Conservation (phyloP, 2,329 filamentous ascomycete genomes). For the Ophiostoma piceae region DNA sequence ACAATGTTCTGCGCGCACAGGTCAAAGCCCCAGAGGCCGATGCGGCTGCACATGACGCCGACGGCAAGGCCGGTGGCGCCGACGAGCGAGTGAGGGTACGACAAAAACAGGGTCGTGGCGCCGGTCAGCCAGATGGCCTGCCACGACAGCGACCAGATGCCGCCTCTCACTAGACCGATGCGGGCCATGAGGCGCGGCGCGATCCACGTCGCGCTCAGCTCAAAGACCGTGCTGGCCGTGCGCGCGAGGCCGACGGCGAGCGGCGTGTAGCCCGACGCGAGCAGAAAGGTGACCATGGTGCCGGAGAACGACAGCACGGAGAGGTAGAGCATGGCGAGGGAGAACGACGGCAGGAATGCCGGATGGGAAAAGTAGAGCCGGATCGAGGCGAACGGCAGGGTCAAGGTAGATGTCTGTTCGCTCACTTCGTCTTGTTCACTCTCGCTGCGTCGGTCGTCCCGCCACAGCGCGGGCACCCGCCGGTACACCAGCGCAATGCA, state of each 20-base stretch:
- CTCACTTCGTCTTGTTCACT: not conserved
- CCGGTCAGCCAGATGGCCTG: slow-evolving; percentile 53
- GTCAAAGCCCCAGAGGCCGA: slow-evolving; percentile 60
- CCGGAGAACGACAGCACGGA: slow-evolving; percentile 56
- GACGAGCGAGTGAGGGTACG: slow-evolving; percentile 31
- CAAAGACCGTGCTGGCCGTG: slow-evolving; percentile 48
- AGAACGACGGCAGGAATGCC: slow-evolving; percentile 56
- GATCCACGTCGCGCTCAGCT: slow-evolving; percentile 57
- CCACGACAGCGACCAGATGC: slow-evolving; percentile 66
- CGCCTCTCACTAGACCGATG: slow-evolving; percentile 57
- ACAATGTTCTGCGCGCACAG: slow-evolving; percentile 55
- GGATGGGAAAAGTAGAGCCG: slow-evolving; percentile 48
- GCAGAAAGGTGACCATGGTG: slow-evolving; percentile 61
- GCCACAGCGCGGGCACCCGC: slow-evolving; percentile 26
- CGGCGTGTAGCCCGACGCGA: slow-evolving; percentile 49
- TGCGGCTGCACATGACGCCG: slow-evolving; percentile 50
- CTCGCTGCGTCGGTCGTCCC: not conserved
- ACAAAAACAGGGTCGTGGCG: slow-evolving; percentile 42
- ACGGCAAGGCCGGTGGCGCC: slow-evolving; percentile 46
- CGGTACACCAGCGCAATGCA: slow-evolving; percentile 41
- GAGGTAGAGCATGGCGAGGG: slow-evolving; percentile 55
- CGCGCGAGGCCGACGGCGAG: slow-evolving; percentile 50
- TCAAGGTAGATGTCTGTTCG: slow-evolving; percentile 21
- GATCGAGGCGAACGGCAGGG: slow-evolving; percentile 31
- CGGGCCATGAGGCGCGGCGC: slow-evolving; percentile 51